phyloP scores from a whole-genome alignment of 495 filamentous ascomycete genomes.

The Letharia columbiana region DNA sequence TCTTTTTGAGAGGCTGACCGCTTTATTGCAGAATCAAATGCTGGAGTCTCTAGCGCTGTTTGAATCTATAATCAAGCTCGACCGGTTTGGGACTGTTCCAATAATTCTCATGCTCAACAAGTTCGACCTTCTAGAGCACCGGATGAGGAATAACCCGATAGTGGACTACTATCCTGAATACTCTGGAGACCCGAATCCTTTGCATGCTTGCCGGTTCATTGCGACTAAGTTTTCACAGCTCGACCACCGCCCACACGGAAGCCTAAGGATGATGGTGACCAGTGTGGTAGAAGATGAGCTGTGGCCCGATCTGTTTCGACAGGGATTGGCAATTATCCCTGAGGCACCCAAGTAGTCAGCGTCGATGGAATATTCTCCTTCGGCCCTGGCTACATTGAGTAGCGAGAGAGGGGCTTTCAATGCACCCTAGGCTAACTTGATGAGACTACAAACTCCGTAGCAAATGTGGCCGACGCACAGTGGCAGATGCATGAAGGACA shows the following conservation, averaged over 20 bases:
- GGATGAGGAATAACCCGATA: slow-evolving; percentile 7
- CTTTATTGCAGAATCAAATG: slow-evolving; percentile 12
- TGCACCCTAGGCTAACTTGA: neutral
- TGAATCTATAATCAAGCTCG: neutral
- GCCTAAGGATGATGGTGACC: neutral
- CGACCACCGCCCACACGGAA: slow-evolving; percentile 58
- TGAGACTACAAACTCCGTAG: neutral
- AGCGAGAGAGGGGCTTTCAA: neutral
- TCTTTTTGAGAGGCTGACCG: neutral
- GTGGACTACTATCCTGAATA: slow-evolving; percentile 8
- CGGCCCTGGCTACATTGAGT: neutral
- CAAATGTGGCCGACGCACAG: neutral
- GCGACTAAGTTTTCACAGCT: slow-evolving; percentile 26
- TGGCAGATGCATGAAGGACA: no score
- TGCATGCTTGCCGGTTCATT: slow-evolving; percentile 8
- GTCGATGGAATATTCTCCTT: neutral
- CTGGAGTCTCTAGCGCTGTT: slow-evolving; percentile 11
- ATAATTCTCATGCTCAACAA: slow-evolving; percentile 17
- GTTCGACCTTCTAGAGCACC: slow-evolving; percentile 11
- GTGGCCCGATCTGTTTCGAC: neutral
- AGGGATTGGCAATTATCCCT: neutral
- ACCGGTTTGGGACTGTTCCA: neutral
- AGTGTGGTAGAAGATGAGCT: slow-evolving; percentile 3
- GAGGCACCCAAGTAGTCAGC: neutral
- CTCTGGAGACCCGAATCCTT: slow-evolving; percentile 3